Evolutionary conservation across 371 early-diverging fungal species (phyloP), one percentile per base, ranked within the genome.

Genomic region (Mortierella sp.): DNA sequence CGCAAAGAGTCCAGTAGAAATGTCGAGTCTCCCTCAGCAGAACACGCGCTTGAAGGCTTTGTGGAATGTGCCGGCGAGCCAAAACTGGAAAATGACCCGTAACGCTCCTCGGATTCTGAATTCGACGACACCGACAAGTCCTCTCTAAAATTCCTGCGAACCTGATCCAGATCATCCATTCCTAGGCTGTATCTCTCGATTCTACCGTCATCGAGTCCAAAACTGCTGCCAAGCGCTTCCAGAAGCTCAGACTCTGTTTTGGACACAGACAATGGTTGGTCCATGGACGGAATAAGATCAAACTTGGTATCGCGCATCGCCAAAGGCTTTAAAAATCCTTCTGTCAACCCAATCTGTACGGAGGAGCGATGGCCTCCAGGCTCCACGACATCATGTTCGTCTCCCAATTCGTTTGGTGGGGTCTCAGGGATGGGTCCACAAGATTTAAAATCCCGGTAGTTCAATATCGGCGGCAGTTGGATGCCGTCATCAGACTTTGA

Each of bases 1-100:
- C 81, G 62, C 26, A 86, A 38, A 14, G 83, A 80, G 48, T 82
- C 80, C 21, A 84, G 55, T 16, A 86, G 64, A 46, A 82, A 82
- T 10, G 65, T 68, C n/a, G 69, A 61, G 19, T 74, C 69, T 3
- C 66, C 76, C 19, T 61, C 67, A 2, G 56, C 34, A 6, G 64
- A 55, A 28, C n/a, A 50, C 0, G 41, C 28, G 3, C 45, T 42
- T 1, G 72, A 66, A 2, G 68, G 56, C 12, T 34, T 26, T 38
- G 23, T 26, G 5, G 68, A 61, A 19, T 46, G 58, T 5, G 61
- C 56, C 1, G 68, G 57, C 2, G 68, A 61, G 0, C 30, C 47
- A 42, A 61, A 38, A 14, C 23, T 48, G 9, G 52, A 34, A n/a
- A n/a, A 43, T 3, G 10, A 51, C 10, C 1, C 18, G 43, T 39